A percentile compares a stretch with the other conserved stretches of the same genome.
These are phyloP conservation scores for Solanum ahanhuiri DNA, from an alignment of 257 asterid species.

Conservation along the genomic window DNA sequence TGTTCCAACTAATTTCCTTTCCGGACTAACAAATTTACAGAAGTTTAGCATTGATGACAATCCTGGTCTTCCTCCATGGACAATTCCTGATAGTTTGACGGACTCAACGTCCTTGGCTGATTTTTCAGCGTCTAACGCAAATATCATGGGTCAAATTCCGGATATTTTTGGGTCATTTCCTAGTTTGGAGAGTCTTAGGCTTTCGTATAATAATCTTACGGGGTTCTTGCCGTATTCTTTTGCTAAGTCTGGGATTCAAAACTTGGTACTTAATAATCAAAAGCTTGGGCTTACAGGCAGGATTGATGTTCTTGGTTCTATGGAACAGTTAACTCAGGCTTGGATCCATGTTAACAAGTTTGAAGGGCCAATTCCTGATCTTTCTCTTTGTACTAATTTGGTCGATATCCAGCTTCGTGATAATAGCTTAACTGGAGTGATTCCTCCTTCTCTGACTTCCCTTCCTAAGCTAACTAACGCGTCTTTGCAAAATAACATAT, in stretches of 20 bases:
- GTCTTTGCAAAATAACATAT: constrained; percentile 44
- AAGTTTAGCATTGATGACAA: constrained; percentile 46
- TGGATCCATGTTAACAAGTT: constrained; percentile 71
- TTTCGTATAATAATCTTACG: constrained; percentile 56
- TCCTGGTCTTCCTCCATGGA: constrained; percentile 49
- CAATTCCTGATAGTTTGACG: constrained; percentile 25
- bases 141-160: constrained; percentile 49
- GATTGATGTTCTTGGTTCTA: constrained; percentile 38
- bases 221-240: constrained; percentile 55
- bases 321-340: constrained; percentile 29
- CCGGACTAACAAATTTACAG: constrained; percentile 43
- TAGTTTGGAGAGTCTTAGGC: constrained; percentile 36
- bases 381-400: constrained; percentile 37
- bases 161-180: constrained; percentile 56
- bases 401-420: constrained; percentile 53
- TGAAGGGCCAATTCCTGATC: constrained; percentile 68
- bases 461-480: constrained; percentile 39
- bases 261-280: constrained; percentile 61
- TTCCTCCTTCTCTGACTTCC: constrained; percentile 46
- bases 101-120: constrained; percentile 38
- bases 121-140: constrained; percentile 41
- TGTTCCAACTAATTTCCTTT: constrained; percentile 37
- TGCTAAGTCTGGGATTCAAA: constrained; percentile 41
- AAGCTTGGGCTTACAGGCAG: constrained; percentile 38
- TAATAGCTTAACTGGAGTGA: constrained; percentile 54